Conservation (phyloP, 768 basidiomycete genomes). For the Suillus americanus region DNA sequence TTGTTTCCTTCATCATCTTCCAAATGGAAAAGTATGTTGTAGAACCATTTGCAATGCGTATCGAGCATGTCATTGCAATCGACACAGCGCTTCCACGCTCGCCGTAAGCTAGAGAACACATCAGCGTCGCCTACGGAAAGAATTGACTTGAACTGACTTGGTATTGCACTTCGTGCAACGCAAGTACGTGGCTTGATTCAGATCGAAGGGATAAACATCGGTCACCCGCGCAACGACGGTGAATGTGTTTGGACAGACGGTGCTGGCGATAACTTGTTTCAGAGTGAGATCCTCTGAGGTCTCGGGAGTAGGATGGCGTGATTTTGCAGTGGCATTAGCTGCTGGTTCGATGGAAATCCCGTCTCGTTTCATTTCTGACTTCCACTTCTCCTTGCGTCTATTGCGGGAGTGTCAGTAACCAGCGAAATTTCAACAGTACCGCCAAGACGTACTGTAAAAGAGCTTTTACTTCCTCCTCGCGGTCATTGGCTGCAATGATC, state of each 20-base stretch:
- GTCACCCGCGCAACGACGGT: slow-evolving; percentile 48
- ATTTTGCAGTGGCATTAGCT: not conserved
- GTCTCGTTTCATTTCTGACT: slow-evolving; percentile 21
- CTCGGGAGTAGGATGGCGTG: slow-evolving; percentile 8
- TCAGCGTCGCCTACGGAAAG: not conserved
- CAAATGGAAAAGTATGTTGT: slow-evolving; percentile 48
- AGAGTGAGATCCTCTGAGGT: slow-evolving; percentile 28
- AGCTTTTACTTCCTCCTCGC: slow-evolving; percentile 16
- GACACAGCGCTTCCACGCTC: slow-evolving; percentile 43
- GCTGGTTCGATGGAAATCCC: not conserved
- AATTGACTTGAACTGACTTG: slow-evolving; percentile 37
- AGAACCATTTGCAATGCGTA: slow-evolving; percentile 48
- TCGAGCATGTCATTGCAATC: slow-evolving; percentile 54
- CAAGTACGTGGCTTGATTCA: slow-evolving; percentile 47
- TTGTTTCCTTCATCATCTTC: slow-evolving; percentile 47
- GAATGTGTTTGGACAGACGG: slow-evolving; percentile 38
- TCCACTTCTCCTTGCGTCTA: slow-evolving; percentile 36
- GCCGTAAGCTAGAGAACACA: slow-evolving; percentile 40
- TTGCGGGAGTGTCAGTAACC: not conserved
- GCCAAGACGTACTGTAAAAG: slow-evolving; percentile 11
- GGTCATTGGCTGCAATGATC: slow-evolving; percentile 19
- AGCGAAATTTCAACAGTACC: not conserved
- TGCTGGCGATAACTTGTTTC: slow-evolving; percentile 34
- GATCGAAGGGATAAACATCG: slow-evolving; percentile 54
- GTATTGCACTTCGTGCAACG: slow-evolving; percentile 53